Conservation (phyloP, 2,329 filamentous ascomycete genomes). For the Pezicula carpinea region DNA sequence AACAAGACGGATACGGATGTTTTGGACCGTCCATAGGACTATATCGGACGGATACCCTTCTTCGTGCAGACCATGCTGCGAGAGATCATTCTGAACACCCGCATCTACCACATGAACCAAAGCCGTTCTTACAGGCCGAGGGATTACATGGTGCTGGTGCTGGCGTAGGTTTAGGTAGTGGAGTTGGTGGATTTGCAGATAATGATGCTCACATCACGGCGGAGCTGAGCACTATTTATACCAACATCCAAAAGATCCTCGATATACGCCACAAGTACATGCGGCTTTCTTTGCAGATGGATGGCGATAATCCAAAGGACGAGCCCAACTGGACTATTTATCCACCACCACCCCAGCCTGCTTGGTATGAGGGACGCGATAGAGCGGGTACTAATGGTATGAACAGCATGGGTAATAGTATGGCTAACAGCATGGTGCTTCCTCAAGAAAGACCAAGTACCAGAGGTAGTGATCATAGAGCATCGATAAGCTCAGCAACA, state of each 20-base stretch:
- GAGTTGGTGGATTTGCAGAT: slow-evolving; percentile 59
- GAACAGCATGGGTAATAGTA: slow-evolving; percentile 45
- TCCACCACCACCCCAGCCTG: slow-evolving; percentile 84
- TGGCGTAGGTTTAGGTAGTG: slow-evolving; percentile 56
- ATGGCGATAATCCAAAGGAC: slow-evolving; percentile 84
- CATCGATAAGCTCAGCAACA: slow-evolving; percentile 25
- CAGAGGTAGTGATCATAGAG: slow-evolving; percentile 15
- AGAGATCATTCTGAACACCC: slow-evolving; percentile 44
- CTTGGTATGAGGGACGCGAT: slow-evolving; percentile 62
- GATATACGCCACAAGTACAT: slow-evolving; percentile 89
- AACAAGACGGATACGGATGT: slow-evolving; percentile 24
- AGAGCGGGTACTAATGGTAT: slow-evolving; percentile 18
- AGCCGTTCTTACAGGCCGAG: slow-evolving; percentile 45
- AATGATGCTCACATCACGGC: slow-evolving; percentile 76
- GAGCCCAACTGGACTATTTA: slow-evolving; percentile 81
- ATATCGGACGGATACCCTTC: slow-evolving; percentile 19
- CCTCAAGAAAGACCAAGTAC: slow-evolving; percentile 25
- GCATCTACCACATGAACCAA: slow-evolving; percentile 48
- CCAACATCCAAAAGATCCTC: slow-evolving; percentile 84
- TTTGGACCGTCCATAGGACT: slow-evolving; percentile 8
- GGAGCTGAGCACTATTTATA: slow-evolving; percentile 82
- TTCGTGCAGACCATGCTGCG: slow-evolving; percentile 25
- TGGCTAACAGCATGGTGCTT: slow-evolving; percentile 28
- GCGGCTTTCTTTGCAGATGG: slow-evolving; percentile 73
- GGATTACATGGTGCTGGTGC: slow-evolving; percentile 54